Evolutionary conservation across 495 filamentous ascomycete species (phyloP), one percentile per base, ranked within the genome.

Genomic region (Tuber borchii): DNA sequence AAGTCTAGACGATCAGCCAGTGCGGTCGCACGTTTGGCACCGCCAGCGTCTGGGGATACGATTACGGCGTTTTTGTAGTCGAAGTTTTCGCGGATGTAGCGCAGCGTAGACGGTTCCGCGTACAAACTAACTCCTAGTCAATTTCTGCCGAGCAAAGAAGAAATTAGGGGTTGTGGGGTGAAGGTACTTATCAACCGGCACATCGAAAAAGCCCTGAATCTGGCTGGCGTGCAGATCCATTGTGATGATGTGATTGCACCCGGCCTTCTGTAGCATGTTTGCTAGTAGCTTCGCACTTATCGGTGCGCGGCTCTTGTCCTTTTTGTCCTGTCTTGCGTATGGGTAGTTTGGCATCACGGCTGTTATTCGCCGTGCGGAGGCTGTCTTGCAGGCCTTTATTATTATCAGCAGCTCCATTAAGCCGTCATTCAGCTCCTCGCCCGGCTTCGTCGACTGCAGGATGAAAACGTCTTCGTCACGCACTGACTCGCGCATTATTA

Each of bases 381-480:
- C 95, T 20, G 95, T 97, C 79, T 96, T 94, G 87, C 95, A 99
- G 73, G 95, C 95, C 82, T 97, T 97, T 86, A 97, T 97, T 89
- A 98, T 97, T 85, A 98, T 97, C 40, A 99, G 88, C 69, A 99
- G 90, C 85, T 99, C 95, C 95, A 99, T 99, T 70, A 99, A 88
- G 72, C 93, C 95, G 83, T 99, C 96, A 85, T 99, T 99, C 86
- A 99, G 94, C 83, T 97, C 94, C 78, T 98, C 95, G 84, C 95
- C 94, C 0, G 95, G 95, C 39, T 91, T 90, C 56, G 95, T 97
- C 31, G 95, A 97, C 84, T 99, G 95, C 74, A 98, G 86, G 80
- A 98, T 95, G 87, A 97, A 99, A 83, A 97, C 94, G 90, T 97
- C 94, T 87, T 97, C 94, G 86, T 97, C 94, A 83, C 95, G 90